Base-by-base conservation (phyloP, 1,284 basidiomycete genomes). In the Rhodotorula sp. region DNA sequence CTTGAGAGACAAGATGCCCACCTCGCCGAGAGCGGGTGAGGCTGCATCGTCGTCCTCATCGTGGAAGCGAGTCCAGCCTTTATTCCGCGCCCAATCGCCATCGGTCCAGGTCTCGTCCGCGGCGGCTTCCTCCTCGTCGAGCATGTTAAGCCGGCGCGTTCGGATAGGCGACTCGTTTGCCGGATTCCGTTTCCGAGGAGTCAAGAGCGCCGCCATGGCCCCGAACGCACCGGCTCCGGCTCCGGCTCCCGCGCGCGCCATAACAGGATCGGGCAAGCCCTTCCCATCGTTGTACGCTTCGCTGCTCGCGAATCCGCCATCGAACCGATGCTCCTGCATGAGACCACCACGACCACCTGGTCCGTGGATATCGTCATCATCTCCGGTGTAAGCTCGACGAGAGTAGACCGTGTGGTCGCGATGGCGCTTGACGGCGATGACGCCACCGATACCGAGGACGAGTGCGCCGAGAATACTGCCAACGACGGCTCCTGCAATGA, bases 401-500 rank as follows among this genome's bases (percentile, higher is more conserved):
- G 43, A 18, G 46, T 60, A 67, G 31, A 31, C 39, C 39, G n/a
- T 7, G 18, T 23, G 20, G 29, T 64, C 56, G 20, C 70, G 52
- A 21, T 66, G 48, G 1, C 70, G 63, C 39, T 60, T 52, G 23
- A 67, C 29, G 10, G 66, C 68, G 29, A 73, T 62, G 0, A 56
- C 65, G 0, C 62, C 72, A 5, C 62, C 67, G 21, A 39, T 67
- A 12, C 26, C 69, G 31, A 75, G 31, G 15, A 51, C 71, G 39
- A 71, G 64, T 0, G 71, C 74, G 21, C 67, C 74, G 61, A 75
- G 49, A 2, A 73, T 14, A 18, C 51, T 46, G 18, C 74, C 74
- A 29, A 73, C 67, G 18, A 72, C 71, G 8, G 71, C 74, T 46
- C 71, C 71, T 6, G 71, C 68, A 49, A 75, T 67, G 34, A 49